Evolutionary conservation across 306 rosid species (phyloP).

Genomic region (Alnus glutinosa): DNA sequence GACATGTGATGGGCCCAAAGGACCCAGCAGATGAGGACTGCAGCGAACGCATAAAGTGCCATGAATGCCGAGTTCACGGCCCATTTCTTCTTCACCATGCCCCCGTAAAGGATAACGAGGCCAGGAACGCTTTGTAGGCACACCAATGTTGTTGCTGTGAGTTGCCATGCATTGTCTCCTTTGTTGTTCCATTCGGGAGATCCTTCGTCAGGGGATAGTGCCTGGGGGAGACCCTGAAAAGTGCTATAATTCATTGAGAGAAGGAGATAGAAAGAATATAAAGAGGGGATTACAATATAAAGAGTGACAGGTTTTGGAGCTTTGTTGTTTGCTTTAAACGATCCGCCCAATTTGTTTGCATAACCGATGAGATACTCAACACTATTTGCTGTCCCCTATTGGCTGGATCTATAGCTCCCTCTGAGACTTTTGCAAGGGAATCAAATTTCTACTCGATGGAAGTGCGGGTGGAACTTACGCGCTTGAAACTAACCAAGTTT

Average conservation of each 20-base stretch:
- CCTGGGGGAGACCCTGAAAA: not conserved
- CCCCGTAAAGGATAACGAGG: slow-evolving; percentile 60
- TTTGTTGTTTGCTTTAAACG: slow-evolving; percentile 33
- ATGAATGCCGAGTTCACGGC: slow-evolving; percentile 70
- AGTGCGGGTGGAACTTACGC: not conserved
- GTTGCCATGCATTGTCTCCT: slow-evolving; percentile 77
- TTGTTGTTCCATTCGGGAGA: slow-evolving; percentile 60
- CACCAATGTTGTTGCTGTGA: slow-evolving; percentile 60
- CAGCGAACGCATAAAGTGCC: slow-evolving; percentile 63
- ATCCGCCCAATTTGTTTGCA: slow-evolving; percentile 28
- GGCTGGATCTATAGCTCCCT: slow-evolving; percentile 27
- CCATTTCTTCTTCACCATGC: slow-evolving; percentile 77
- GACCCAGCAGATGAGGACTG: slow-evolving; percentile 69
- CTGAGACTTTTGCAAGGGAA: not conserved
- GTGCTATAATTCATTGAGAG: slow-evolving; percentile 23
- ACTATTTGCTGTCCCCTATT: slow-evolving; percentile 19
- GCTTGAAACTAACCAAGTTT: not conserved
- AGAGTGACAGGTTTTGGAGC: slow-evolving; percentile 26
- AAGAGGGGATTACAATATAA: slow-evolving; percentile 26
- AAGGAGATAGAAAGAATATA: not conserved
- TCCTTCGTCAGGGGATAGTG: slow-evolving; percentile 22
- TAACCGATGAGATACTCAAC: slow-evolving; percentile 2
- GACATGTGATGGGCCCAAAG: slow-evolving; percentile 72
- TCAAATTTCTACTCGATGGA: not conserved
- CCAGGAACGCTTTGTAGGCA: slow-evolving; percentile 68